Evolutionary conservation across 768 basidiomycete genomes (phyloP), one percentile per base, ranked within the genome.

Genomic region (Agaricus sinodeliciosus): DNA sequence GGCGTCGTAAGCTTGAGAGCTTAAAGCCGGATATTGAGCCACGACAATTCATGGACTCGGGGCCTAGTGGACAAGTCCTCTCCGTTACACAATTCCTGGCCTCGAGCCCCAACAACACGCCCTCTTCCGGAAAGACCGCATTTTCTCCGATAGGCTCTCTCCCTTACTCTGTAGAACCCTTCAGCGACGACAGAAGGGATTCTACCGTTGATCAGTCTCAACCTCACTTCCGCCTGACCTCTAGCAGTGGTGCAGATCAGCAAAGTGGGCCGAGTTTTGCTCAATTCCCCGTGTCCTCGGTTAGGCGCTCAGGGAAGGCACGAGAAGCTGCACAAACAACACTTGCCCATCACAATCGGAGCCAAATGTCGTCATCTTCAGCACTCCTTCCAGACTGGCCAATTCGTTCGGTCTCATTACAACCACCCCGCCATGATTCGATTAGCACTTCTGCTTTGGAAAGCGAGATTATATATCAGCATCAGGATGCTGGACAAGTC

Each of bases 381-480:
- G 49, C 37, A 9, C 39, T n/a, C 3, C 37, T 9, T 13, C 37
- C 37, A 16, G 12, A 44, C 28, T 51, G 43, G 36, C 54, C 57
- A n/a, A 47, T 31, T 4, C 52, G 46, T 25, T 50, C 50, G 1
- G 50, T 47, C 27, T 41, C 57, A 40, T 50, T 49, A 27, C 51
- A 52, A 31, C 31, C 7, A 31, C 31, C 7, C 3, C 7, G 6
- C 31, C 31, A 31, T 31, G 11, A 31, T 11, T 31, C 31, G 15
- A 43, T 46, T 16, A n/a, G 16, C 7, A 35, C 27, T 12, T 37
- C 42, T n/a, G 18, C 41, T 1, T 45, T 39, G 19, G 57, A 56
- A 13, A 63, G 62, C 6, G 71, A 71, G 41, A 64, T 72, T 57
- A 63, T 73, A 40, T 66, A 72, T 19, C 72, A 72, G 54, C 73